Conservation (phyloP, 1,284 basidiomycete genomes). For the Psilocybe mexicana region DNA sequence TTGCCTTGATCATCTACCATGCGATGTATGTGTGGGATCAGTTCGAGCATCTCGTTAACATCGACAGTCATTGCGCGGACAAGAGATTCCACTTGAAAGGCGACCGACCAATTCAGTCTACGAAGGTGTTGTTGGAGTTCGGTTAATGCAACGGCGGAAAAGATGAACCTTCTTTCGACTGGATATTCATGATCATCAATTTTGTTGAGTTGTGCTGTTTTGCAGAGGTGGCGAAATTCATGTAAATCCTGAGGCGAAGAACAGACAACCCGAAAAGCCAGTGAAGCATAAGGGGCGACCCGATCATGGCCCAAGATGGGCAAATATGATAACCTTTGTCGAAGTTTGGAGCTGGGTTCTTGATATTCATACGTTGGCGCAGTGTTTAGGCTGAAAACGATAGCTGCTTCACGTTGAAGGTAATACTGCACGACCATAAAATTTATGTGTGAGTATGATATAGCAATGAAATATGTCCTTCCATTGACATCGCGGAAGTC, state of each 20-base stretch:
- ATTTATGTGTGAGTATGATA: constrained; percentile 46
- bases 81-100: constrained; percentile 58
- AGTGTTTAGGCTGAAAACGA: constrained; percentile 42
- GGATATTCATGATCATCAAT: constrained; percentile 37
- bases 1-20: constrained; percentile 33
- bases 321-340: constrained; percentile 33
- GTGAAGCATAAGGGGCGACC: constrained; percentile 48
- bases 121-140: constrained; percentile 38
- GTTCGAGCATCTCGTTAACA: constrained; percentile 44
- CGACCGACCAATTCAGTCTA: constrained; percentile 47
- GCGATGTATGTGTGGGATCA: constrained; percentile 38
- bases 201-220: constrained; percentile 37
- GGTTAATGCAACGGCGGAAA: constrained; percentile 36
- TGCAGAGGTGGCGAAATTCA: constrained; percentile 40
- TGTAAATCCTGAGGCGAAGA: constrained; percentile 30
- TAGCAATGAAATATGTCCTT: constrained; percentile 38
- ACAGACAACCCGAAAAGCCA: constrained; percentile 50
- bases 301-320: constrained; percentile 36
- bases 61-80: constrained; percentile 43
- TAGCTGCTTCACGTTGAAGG: constrained; percentile 31
- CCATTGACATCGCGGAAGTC: not conserved
- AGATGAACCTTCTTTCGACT: constrained; percentile 42
- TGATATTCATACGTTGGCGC: constrained; percentile 47
- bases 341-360: constrained; percentile 6
- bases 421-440: constrained; percentile 38